Evolutionary conservation across 2,329 filamentous ascomycete species (phyloP).

Genomic region (Fusarium setosum): DNA sequence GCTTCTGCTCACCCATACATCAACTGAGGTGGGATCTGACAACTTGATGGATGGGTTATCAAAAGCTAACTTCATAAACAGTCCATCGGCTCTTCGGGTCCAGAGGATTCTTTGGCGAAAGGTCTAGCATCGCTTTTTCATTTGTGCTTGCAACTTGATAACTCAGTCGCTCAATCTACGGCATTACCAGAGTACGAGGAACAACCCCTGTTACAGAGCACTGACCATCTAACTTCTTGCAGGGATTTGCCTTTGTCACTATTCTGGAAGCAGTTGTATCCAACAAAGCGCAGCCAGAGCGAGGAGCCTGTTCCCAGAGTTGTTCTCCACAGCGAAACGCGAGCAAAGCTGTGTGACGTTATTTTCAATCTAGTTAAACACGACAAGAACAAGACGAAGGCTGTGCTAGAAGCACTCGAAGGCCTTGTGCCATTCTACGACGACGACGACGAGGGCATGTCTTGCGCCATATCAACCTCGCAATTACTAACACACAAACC

Average conservation of each 20-base stretch:
- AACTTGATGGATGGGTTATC: not conserved
- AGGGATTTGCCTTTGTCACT: constrained; percentile 54
- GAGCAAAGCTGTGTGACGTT: constrained; percentile 70
- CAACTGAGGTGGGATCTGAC: constrained; percentile 51
- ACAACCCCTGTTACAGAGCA: not conserved
- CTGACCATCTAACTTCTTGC: constrained; percentile 7
- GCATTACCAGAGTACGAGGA: constrained; percentile 42
- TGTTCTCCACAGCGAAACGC: constrained; percentile 65
- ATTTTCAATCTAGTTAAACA: constrained; percentile 67
- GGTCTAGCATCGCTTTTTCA: constrained; percentile 47
- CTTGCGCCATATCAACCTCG: not conserved
- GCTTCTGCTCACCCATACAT: constrained; percentile 53
- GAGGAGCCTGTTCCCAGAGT: constrained; percentile 50
- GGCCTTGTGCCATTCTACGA: constrained; percentile 52
- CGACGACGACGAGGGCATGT: constrained; percentile 53
- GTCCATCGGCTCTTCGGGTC: constrained; percentile 42
- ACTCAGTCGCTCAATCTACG: constrained; percentile 35
- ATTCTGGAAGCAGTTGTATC: constrained; percentile 75
- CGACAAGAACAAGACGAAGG: constrained; percentile 58
- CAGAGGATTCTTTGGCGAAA: constrained; percentile 44
- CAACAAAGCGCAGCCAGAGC: constrained; percentile 54
- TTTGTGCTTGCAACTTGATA: constrained; percentile 46
- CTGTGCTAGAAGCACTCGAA: constrained; percentile 59
- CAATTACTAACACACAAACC: constrained; percentile 17
- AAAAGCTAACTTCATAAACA: constrained; percentile 20